Base-by-base conservation (phyloP, 306 rosid species). In the Abrus pulchellus region DNA sequence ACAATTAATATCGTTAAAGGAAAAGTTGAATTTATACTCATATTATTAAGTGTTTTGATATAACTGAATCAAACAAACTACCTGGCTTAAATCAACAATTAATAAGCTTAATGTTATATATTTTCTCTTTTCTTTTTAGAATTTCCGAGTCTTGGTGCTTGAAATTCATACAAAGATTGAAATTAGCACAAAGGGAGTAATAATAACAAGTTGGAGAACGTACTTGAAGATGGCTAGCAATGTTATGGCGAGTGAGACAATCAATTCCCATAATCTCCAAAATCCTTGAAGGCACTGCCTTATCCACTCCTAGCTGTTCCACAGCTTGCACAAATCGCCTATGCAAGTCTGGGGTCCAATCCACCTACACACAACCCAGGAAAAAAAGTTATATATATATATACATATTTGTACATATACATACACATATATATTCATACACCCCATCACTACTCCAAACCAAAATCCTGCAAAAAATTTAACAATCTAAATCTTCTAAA, bases 211-310 rank as follows among this genome's bases (percentile, higher is more conserved):
- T 6, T 55, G 33, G 28, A 68, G 9, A 34, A 33, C 0, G 8
- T 90, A 93, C 99, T 81, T 95, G 99, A 56, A 95, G 99, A 83
- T 93, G 99, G 81, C 99, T 95, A 3, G 99, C 99, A 56, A 95
- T 92, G 86, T 95, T 95, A 81, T 95, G 99, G 59, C 99, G 99
- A 83, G 98, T 95, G 86, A 95, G 97, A 87, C 98, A 88, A 57
- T 88, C 90, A 44, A 93, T 91, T 80, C 99, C 96, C 99, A 95
- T 95, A 55, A 91, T 90, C 93, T 93, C 99, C 82, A 93, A 84
- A 79, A 95, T 95, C 86, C 95, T 85, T 29, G 99, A 95, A 75
- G 99, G 99, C 34, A 95, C 99, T 1, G 99, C 98, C 83, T 95
- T 95, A 76, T 95, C 99, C 72, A 93, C 93, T 77, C 99, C 99